phyloP scores from a whole-genome alignment of 2,329 filamentous ascomycete species.

The Calonectria henricotiae region DNA sequence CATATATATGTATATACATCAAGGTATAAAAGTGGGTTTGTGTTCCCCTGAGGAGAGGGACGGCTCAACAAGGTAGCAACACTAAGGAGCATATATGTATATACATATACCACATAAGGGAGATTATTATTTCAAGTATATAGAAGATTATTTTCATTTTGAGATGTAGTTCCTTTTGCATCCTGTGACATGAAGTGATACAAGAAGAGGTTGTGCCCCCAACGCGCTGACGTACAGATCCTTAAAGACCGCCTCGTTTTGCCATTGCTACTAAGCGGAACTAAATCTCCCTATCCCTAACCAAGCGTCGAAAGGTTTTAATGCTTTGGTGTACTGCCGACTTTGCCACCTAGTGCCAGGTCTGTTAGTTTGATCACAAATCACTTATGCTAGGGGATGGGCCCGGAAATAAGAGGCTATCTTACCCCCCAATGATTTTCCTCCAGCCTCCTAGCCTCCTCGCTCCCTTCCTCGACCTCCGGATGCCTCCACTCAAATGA shows the following conservation, averaged over 20 bases:
- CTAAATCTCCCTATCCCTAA: conserved; percentile 35
- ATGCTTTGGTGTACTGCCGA: conserved; percentile 43
- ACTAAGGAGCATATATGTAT: background rate
- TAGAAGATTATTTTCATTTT: conserved; percentile 7
- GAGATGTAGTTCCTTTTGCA: conserved; percentile 7
- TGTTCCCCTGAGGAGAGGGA: no score
- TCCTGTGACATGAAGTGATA: conserved; percentile 20
- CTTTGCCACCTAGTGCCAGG: conserved; percentile 36
- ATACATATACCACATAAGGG: background rate
- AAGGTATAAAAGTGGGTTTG: no score
- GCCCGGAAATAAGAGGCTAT: background rate
- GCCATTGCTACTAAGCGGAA: background rate
- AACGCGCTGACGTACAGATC: background rate
- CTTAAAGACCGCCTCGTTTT: background rate
- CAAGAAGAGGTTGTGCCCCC: conserved; percentile 11
- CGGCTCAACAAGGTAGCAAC: no score
- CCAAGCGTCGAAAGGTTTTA: conserved; percentile 38
- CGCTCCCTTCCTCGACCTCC: conserved; percentile 51
- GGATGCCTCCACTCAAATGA: conserved; percentile 58
- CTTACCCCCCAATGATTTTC: conserved; percentile 47
- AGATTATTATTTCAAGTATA: conserved; percentile 14
- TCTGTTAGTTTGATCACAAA: background rate
- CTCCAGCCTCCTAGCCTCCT: conserved; percentile 48
- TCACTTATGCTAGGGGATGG: background rate
- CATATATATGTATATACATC: background rate